Evolutionary conservation across 1,284 basidiomycete genomes (phyloP).

Genomic region (Cutaneotrichosporon arboriforme): DNA sequence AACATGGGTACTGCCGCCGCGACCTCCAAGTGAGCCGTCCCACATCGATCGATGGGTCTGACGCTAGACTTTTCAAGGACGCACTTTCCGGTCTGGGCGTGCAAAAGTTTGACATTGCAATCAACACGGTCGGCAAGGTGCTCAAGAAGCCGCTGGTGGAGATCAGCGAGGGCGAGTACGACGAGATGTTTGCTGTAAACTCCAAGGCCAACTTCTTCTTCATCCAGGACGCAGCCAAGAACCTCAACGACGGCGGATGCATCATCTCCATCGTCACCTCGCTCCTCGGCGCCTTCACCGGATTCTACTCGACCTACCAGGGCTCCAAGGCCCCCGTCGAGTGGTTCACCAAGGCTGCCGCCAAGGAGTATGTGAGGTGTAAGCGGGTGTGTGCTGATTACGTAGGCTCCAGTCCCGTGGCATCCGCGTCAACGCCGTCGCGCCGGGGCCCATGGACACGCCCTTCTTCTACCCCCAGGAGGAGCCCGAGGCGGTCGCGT

Average conservation of each 20-base stretch:
- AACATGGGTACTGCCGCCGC: conserved; percentile 9
- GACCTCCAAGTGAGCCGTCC: conserved; percentile 6
- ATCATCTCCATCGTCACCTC: conserved; percentile 25
- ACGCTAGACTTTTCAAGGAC: conserved; percentile 16
- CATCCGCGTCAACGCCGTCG: conserved; percentile 19
- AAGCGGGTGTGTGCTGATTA: neutral
- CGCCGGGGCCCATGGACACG: conserved; percentile 22
- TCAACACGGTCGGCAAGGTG: conserved; percentile 30
- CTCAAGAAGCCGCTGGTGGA: conserved; percentile 25
- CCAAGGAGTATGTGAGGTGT: conserved; percentile 18
- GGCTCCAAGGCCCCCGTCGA: conserved; percentile 27
- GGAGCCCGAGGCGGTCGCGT: conserved; percentile 12
- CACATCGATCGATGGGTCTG: neutral
- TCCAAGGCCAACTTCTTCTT: conserved; percentile 28
- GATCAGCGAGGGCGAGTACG: conserved; percentile 24
- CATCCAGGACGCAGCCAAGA: conserved; percentile 21
- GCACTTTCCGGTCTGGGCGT: conserved; percentile 13
- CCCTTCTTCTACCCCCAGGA: conserved; percentile 22
- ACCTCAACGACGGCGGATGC: conserved; percentile 19
- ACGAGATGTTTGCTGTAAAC: conserved; percentile 25
- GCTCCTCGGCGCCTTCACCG: conserved; percentile 22
- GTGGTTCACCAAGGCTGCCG: conserved; percentile 25
- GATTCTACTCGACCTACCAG: conserved; percentile 26
- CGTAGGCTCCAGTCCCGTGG: conserved; percentile 13
- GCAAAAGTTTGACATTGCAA: conserved; percentile 19